A percentile compares a stretch with the other conserved stretches of the same genome.
Conservation (phyloP, 1,139 yeast genomes). For the Yamadazyma taylorii region DNA sequence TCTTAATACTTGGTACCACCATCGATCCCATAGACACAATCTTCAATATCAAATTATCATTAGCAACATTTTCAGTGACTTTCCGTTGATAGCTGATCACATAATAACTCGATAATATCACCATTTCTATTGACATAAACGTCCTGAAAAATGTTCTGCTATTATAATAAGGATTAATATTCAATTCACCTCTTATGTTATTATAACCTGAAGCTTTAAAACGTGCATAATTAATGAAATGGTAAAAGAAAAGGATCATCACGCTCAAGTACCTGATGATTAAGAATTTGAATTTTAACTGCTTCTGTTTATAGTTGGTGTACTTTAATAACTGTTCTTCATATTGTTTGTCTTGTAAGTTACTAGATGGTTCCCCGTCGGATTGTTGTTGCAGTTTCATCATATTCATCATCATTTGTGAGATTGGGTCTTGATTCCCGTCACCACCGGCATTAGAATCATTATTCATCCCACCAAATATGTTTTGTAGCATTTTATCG, state of each 20-base stretch:
- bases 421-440: constrained; percentile 23
- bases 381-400: constrained; percentile 16
- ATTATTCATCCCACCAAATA: constrained; percentile 24
- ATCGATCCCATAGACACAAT: constrained; percentile 33
- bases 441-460: too few species aligned
- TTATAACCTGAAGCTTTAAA: constrained; percentile 34
- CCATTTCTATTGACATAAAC: constrained; percentile 36
- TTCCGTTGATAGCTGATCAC: constrained; percentile 27
- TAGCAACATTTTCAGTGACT: constrained; percentile 24
- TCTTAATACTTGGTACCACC: constrained; percentile 37
- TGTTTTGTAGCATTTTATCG: constrained; percentile 36
- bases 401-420: constrained; percentile 34
- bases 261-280: constrained; percentile 29
- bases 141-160: constrained; percentile 25
- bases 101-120: constrained; percentile 36
- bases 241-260: constrained; percentile 36
- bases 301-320: constrained; percentile 33
- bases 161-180: constrained; percentile 12
- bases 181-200: constrained; percentile 19
- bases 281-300: constrained; percentile 34
- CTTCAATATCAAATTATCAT: constrained; percentile 31
- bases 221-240: constrained; percentile 23
- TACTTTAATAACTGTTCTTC: constrained; percentile 31
- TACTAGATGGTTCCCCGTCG: constrained; percentile 12
- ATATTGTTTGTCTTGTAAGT: constrained; percentile 28